Base-by-base conservation (phyloP, 805 yeast genomes). In the Kluyveromyces lactis region DNA sequence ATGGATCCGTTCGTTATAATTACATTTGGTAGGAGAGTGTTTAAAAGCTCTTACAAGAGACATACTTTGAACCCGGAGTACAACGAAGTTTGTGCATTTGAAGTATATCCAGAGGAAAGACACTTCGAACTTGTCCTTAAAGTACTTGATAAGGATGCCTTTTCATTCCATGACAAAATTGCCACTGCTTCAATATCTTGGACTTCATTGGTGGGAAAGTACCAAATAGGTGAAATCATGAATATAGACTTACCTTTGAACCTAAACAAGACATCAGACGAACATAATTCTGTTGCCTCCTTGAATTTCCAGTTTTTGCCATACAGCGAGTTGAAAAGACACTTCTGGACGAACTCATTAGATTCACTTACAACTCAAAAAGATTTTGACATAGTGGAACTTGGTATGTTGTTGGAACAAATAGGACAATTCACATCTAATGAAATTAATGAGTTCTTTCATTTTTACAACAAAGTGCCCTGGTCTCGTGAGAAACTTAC, bases 1-100 rank as follows among this genome's bases (percentile, higher is more conserved):
- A 86, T 92, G 94, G 98, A 92, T 55, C 97, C 97, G 2, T 92
- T 90, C 63, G 90, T 90, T 2, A 86, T 90, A 15, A 80, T 86
- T 1, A 79, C 95, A 0, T 86, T 90, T 58, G 96, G 96, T 8
- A 80, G 83, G 51, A 81, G 81, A 48, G 86, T 90, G 0, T 90
- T 76, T 58, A 74, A 94, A 48, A 87, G 97, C 0, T 79, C 87
- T 9, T 81, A 87, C 79, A 73, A 79, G 48, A 73, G 84, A 17
- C 97, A 90, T 57, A 81, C 86, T 1, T 60, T 86, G 38, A 79
- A 80, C 40, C 98, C 98, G 0, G 70, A 79, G 1, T 90, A 79
- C 62, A 79, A 86, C 50, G 95, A 89, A 58, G 66, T 81, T 47
- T 61, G 89, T 16, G 80, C 90, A 1, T 82, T 90, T 55, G 95